Conservation (phyloP, 2,329 filamentous ascomycete genomes). For the Clathrospora elynae region DNA sequence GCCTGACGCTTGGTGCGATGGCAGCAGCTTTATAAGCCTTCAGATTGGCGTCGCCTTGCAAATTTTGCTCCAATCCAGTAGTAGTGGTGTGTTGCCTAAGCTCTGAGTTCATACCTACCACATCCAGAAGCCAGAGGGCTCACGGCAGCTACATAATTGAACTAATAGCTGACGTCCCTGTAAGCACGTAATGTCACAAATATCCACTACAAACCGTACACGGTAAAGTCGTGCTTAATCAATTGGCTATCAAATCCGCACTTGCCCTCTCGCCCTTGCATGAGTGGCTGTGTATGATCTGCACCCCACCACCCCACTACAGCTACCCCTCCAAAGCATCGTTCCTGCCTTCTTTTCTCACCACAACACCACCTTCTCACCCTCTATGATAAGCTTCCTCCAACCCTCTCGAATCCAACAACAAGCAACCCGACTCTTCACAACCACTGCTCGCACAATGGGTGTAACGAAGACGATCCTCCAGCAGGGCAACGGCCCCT, state of each 20-base stretch:
- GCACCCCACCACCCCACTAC: slow-evolving; percentile 18
- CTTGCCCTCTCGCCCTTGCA: slow-evolving; percentile 22
- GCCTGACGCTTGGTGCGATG: too few species aligned
- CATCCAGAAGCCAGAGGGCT: too few species aligned
- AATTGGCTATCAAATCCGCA: slow-evolving; percentile 14
- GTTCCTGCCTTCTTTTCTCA: slow-evolving; percentile 8
- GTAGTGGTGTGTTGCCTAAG: not conserved
- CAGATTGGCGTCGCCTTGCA: not conserved
- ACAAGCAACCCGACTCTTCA: slow-evolving; percentile 17
- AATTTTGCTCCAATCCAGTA: not conserved
- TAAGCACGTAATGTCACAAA: slow-evolving; percentile 21
- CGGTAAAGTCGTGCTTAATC: slow-evolving; percentile 12
- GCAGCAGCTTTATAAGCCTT: too few species aligned
- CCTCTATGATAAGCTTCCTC: slow-evolving; percentile 17
- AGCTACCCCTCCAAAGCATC: slow-evolving; percentile 18
- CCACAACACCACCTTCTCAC: slow-evolving; percentile 9
- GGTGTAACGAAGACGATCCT: slow-evolving; percentile 39
- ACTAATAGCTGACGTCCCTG: slow-evolving; percentile 5
- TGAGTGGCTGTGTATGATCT: slow-evolving; percentile 24
- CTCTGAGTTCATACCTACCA: too few species aligned
- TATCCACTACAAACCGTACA: slow-evolving; percentile 1
- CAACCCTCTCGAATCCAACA: slow-evolving; percentile 13
- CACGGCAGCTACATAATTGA: too few species aligned
- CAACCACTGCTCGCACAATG: slow-evolving; percentile 30
- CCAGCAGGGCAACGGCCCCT: slow-evolving; percentile 36